phyloP scores from a whole-genome alignment of 805 yeast genomes.

The Hanseniaspora vineae region DNA sequence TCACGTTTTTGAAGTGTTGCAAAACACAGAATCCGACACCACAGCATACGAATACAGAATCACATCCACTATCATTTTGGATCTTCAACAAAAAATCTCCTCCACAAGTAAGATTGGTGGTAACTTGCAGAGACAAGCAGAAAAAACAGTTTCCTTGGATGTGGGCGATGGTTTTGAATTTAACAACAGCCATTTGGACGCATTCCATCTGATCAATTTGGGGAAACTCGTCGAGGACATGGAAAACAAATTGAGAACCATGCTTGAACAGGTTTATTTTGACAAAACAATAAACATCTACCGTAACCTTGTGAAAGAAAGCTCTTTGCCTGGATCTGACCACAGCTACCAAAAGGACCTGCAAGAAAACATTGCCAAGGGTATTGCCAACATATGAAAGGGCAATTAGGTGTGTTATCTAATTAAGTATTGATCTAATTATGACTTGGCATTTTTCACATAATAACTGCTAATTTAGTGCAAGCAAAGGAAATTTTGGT shows the following conservation, averaged over 20 bases:
- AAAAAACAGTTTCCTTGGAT: slow-evolving; percentile 33
- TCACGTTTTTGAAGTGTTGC: slow-evolving; percentile 73
- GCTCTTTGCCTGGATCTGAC: slow-evolving; percentile 25
- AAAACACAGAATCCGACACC: slow-evolving; percentile 15
- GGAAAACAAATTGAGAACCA: slow-evolving; percentile 74
- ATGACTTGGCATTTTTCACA: too few species aligned
- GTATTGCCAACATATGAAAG: slow-evolving; percentile 16
- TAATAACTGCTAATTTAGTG: too few species aligned
- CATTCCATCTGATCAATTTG: slow-evolving; percentile 71
- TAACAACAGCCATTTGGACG: slow-evolving; percentile 22
- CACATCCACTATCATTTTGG: slow-evolving; percentile 80
- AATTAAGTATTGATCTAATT: too few species aligned
- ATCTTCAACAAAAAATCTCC: slow-evolving; percentile 31
- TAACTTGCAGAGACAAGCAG: slow-evolving; percentile 72
- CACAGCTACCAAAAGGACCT: slow-evolving; percentile 11
- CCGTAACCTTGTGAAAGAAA: slow-evolving; percentile 33
- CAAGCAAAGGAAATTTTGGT: too few species aligned
- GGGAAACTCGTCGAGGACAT: slow-evolving; percentile 81
- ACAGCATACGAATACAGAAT: slow-evolving; percentile 43
- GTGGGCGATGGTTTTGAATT: slow-evolving; percentile 9
- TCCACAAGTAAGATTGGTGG: slow-evolving; percentile 47
- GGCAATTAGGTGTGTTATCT: too few species aligned
- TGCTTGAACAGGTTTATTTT: slow-evolving; percentile 86
- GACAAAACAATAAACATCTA: slow-evolving; percentile 87
- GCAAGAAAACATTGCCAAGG: slow-evolving; percentile 25